Conservation (phyloP, 73 alveolate genomes). For the Paramecium sexaurelia region DNA sequence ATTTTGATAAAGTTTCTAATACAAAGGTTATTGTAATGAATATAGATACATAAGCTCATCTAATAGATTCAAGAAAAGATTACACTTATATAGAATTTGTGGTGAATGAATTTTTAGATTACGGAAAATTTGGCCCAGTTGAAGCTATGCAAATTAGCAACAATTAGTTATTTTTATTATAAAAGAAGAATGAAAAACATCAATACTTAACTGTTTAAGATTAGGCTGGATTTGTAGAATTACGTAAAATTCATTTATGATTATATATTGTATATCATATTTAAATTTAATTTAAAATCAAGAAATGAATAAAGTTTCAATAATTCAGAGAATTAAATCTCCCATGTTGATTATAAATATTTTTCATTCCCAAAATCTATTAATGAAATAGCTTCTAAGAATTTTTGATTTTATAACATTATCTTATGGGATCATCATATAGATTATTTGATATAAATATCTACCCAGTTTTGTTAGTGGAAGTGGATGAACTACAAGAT, state of each 20-base stretch:
- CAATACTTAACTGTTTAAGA: neutral
- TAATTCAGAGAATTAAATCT: neutral
- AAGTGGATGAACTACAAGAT: neutral
- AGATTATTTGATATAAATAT: neutral
- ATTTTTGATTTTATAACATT: neutral
- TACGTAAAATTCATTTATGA: neutral
- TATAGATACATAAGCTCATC: slow-evolving; percentile 10
- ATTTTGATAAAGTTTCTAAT: neutral
- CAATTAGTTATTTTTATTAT: slow-evolving; percentile 3
- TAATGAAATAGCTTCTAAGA: neutral
- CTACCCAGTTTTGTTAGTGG: neutral
- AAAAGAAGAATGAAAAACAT: slow-evolving; percentile 3
- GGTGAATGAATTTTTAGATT: neutral
- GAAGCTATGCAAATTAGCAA: slow-evolving; percentile 3
- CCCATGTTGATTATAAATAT: neutral
- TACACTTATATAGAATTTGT: slow-evolving; percentile 9
- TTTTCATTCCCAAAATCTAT: neutral
- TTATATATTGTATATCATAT: neutral
- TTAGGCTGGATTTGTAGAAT: neutral
- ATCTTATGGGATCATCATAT: neutral
- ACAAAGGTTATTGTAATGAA: slow-evolving; percentile 17
- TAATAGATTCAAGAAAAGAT: neutral
- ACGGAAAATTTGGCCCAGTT: slow-evolving; percentile 28
- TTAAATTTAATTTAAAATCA: neutral
- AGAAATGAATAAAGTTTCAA: neutral